Percentiles rank a stretch among this genome's conserved stretches.
phyloP scores from a whole-genome alignment of 352 stramenopile species.

The Elongisporangium undulatum region DNA sequence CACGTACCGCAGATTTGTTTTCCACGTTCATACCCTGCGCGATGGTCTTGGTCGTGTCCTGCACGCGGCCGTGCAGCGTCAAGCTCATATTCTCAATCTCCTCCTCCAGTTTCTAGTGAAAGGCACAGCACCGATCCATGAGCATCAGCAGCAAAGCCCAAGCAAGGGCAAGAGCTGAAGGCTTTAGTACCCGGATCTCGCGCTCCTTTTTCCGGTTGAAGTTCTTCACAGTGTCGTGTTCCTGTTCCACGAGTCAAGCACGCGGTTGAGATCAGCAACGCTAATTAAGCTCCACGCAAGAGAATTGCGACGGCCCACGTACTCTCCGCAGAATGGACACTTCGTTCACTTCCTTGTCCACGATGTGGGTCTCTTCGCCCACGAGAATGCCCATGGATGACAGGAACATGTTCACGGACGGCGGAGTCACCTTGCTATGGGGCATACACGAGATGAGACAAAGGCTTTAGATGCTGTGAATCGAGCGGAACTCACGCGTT shows the following conservation, averaged over 20 bases:
- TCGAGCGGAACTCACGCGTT: slow-evolving; percentile 41
- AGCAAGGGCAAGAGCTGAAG: neutral
- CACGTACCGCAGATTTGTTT: slow-evolving; percentile 65
- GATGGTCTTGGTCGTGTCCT: slow-evolving; percentile 52
- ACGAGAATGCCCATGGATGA: slow-evolving; percentile 68
- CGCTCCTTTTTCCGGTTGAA: slow-evolving; percentile 63
- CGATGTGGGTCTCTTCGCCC: slow-evolving; percentile 72
- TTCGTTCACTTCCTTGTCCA: slow-evolving; percentile 79
- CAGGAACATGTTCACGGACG: slow-evolving; percentile 67
- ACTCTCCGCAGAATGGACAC: slow-evolving; percentile 59
- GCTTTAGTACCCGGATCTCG: slow-evolving; percentile 45
- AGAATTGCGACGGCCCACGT: slow-evolving; percentile 5
- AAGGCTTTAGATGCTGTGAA: neutral
- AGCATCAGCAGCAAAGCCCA: neutral
- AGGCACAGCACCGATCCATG: neutral
- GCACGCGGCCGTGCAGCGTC: slow-evolving; percentile 57
- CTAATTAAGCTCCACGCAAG: neutral
- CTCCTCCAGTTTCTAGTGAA: slow-evolving; percentile 56
- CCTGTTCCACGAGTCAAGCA: slow-evolving; percentile 18
- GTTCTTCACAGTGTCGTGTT: slow-evolving; percentile 63
- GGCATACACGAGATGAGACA: neutral
- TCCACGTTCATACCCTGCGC: slow-evolving; percentile 63
- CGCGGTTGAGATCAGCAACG: neutral
- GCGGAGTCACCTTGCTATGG: slow-evolving; percentile 51
- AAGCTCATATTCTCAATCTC: slow-evolving; percentile 73